Conservation (phyloP, 2,329 filamentous ascomycete species). For the Neofusicoccum ribis region DNA sequence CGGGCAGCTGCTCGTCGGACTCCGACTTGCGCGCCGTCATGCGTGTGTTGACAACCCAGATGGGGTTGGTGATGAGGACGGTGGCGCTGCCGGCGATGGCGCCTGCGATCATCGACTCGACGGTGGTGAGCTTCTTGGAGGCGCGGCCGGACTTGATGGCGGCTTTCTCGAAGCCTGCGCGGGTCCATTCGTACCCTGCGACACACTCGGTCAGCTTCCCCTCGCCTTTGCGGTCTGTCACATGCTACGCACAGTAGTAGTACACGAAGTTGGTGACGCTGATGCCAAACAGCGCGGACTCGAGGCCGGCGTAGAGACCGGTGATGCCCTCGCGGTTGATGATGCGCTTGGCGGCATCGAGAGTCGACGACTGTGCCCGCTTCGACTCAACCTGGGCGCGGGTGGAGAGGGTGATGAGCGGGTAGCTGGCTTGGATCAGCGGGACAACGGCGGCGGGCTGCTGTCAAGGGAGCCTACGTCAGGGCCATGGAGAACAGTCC, state of each 20-base stretch:
- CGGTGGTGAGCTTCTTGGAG: conserved; percentile 79
- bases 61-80: conserved; percentile 94
- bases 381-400: conserved; percentile 97
- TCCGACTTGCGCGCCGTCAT: conserved; percentile 87
- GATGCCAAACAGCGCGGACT: conserved; percentile 95
- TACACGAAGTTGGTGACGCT: conserved; percentile 99
- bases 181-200: conserved; percentile 89
- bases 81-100: conserved; percentile 92
- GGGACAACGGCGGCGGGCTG: not conserved
- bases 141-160: conserved; percentile 71
- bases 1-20: conserved; percentile 42
- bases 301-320: conserved; percentile 89
- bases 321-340: conserved; percentile 86
- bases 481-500: conserved; percentile 94
- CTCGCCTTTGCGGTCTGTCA: not conserved
- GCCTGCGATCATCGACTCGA: conserved; percentile 93
- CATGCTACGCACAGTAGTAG: conserved; percentile 72
- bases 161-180: conserved; percentile 78
- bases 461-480: conserved; percentile 60
- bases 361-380: conserved; percentile 81
- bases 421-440: conserved; percentile 63
- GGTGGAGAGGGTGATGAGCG: conserved; percentile 94
- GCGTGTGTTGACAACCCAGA: conserved; percentile 98
- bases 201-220: not conserved
- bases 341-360: conserved; percentile 81